Conservation (phyloP, 176 grass and related monocot species). For the Olyra latifolia region DNA sequence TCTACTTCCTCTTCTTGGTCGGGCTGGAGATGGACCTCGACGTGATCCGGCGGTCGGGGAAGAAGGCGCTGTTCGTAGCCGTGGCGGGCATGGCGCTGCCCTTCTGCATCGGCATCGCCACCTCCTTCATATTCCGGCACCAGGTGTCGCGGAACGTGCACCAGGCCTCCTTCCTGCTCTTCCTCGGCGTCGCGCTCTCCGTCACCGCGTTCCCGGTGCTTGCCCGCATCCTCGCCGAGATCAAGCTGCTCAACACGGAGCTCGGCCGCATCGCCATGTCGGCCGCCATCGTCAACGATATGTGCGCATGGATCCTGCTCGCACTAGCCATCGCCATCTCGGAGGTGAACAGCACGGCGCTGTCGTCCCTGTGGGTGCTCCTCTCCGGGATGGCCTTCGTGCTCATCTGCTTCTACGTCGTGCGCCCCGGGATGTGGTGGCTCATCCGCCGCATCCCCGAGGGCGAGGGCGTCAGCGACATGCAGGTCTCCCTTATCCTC, state of each 20-base stretch:
- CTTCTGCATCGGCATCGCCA: conserved; percentile 68
- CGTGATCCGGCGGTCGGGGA: conserved; percentile 54
- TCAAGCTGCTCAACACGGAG: conserved; percentile 72
- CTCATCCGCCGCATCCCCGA: conserved; percentile 58
- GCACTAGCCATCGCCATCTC: conserved; percentile 65
- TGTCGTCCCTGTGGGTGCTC: conserved; percentile 70
- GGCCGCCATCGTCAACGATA: conserved; percentile 77
- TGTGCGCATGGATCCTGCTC: conserved; percentile 78
- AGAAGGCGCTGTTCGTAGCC: conserved; percentile 53
- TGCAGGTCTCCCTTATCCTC: conserved; percentile 65
- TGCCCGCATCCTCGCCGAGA: conserved; percentile 84
- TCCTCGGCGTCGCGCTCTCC: conserved; percentile 77
- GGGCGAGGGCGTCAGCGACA: conserved; percentile 57
- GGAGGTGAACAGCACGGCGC: conserved; percentile 34
- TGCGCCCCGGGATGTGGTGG: conserved; percentile 77
- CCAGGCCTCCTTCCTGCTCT: conserved; percentile 65
- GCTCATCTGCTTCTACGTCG: conserved; percentile 63
- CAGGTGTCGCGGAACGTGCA: conserved; percentile 62
- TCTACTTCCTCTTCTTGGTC: conserved; percentile 78
- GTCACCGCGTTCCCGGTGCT: conserved; percentile 85
- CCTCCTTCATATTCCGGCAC: conserved; percentile 58
- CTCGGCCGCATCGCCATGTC: conserved; percentile 73
- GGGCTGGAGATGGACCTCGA: conserved; percentile 85
- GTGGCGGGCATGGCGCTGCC: conserved; percentile 66
- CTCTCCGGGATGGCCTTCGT: conserved; percentile 55